Conservation (phyloP, 2,329 filamentous ascomycete species). For the Colletotrichum limetticola region DNA sequence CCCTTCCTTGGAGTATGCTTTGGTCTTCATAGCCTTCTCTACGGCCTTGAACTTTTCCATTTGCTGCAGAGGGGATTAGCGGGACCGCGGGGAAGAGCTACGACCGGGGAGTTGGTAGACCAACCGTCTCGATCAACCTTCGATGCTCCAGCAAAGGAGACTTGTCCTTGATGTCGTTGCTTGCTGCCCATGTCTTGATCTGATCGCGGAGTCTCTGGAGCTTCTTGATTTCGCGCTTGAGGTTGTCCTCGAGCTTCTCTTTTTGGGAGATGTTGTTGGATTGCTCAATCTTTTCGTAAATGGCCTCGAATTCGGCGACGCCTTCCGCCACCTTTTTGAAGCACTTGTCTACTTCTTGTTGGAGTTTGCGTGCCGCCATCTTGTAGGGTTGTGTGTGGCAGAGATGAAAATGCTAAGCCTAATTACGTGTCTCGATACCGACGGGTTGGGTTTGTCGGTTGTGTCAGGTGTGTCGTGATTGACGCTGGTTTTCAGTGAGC, state of each 20-base stretch:
- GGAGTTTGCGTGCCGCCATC: constrained; percentile 96
- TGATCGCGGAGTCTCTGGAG: constrained; percentile 96
- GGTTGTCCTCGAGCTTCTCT: constrained; percentile 96
- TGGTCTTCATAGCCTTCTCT: constrained; percentile 99
- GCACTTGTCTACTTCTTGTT: constrained; percentile 98
- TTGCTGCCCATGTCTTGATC: constrained; percentile 99
- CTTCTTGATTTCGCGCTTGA: constrained; percentile 99
- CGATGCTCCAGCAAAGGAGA: constrained; percentile 92
- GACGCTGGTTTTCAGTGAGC: constrained; percentile 14
- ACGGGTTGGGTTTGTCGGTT: constrained; percentile 16
- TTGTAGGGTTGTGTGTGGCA: constrained; percentile 44
- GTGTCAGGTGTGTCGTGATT: constrained; percentile 8
- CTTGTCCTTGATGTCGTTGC: constrained; percentile 99
- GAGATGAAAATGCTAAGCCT: neutral
- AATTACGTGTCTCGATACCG: constrained; percentile 15
- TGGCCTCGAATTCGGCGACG: constrained; percentile 89
- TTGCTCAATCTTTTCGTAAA: constrained; percentile 97
- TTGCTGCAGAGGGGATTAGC: constrained; percentile 67
- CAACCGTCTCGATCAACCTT: constrained; percentile 96
- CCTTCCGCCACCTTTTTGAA: constrained; percentile 99
- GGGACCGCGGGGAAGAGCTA: constrained; percentile 29
- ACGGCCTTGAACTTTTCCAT: constrained; percentile 99
- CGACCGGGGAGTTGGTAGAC: constrained; percentile 45
- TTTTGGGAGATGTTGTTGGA: constrained; percentile 94
- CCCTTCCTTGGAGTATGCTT: constrained; percentile 98